Percentiles rank a stretch among this genome's conserved stretches.
These are phyloP conservation scores for Streptanthus diversifolius DNA, from an alignment of 345 rosid species.

Conservation along the genomic window DNA sequence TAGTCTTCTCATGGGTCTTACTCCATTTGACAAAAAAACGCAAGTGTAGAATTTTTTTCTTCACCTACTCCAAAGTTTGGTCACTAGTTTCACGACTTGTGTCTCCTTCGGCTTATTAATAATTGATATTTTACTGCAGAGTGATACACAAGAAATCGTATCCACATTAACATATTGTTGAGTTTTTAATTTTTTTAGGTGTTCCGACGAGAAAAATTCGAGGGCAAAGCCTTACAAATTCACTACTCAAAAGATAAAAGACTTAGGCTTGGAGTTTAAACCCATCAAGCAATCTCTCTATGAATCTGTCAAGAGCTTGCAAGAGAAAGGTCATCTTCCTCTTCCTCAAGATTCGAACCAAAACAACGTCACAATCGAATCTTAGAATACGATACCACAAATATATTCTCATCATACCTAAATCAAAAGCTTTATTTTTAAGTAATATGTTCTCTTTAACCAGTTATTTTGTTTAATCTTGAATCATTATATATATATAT, in stretches of 20 bases:
- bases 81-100: conserved; percentile 29
- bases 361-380: conserved; percentile 15
- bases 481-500: conserved; percentile 7
- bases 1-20: conserved; percentile 4
- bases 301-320: conserved; percentile 85
- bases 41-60: conserved; percentile 11
- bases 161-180: conserved; percentile 1
- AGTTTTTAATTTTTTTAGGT: conserved; percentile 40
- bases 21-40: conserved; percentile 23
- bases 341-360: conserved; percentile 45
- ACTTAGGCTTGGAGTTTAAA: conserved; percentile 74
- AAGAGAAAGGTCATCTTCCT: conserved; percentile 82
- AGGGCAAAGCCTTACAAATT: conserved; percentile 72
- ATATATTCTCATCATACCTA: conserved; percentile 7
- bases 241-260: conserved; percentile 73
- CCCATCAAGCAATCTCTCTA: conserved; percentile 76
- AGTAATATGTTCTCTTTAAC: conserved; percentile 21
- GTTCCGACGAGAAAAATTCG: conserved; percentile 88
- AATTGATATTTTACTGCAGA: neutral
- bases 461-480: conserved; percentile 18
- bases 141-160: conserved; percentile 16
- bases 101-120: conserved; percentile 14
- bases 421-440: neutral
- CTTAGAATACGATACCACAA: conserved; percentile 10
- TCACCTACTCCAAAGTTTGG: conserved; percentile 33